These are phyloP conservation scores for Auriculariales sp. DNA, from an alignment of 768 basidiomycete species.

Conservation along the genomic window DNA sequence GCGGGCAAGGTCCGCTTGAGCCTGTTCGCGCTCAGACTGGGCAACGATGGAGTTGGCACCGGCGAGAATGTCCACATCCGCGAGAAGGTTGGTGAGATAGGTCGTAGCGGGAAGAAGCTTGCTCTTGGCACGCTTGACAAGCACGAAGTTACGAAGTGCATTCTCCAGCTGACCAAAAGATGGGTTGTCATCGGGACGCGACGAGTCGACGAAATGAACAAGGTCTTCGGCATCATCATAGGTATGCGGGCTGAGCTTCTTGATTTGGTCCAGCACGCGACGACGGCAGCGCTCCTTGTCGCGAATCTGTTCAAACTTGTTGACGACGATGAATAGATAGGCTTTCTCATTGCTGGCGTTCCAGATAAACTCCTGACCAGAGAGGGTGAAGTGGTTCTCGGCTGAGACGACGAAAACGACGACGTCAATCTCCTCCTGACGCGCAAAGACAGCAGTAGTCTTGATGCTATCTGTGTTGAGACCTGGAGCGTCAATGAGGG, in stretches of 20 bases:
- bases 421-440: conserved; percentile 96
- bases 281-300: conserved; percentile 89
- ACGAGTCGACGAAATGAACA: conserved; percentile 96
- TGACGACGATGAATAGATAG: conserved; percentile 95
- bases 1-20: conserved; percentile 50
- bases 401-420: conserved; percentile 96
- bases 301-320: conserved; percentile 90
- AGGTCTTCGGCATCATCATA: conserved; percentile 84
- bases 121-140: conserved; percentile 89
- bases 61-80: conserved; percentile 79
- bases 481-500: conserved; percentile 95
- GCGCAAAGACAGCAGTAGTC: conserved; percentile 89
- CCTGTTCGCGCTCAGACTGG: conserved; percentile 55
- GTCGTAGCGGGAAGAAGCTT: conserved; percentile 90
- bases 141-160: conserved; percentile 83
- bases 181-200: conserved; percentile 46
- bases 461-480: conserved; percentile 90
- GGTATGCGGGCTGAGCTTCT: conserved; percentile 79
- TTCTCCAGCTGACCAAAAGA: conserved; percentile 83
- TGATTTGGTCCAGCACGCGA: conserved; percentile 85
- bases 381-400: conserved; percentile 96
- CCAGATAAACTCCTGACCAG: conserved; percentile 84
- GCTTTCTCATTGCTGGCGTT: conserved; percentile 95
- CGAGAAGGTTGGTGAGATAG: conserved; percentile 79
- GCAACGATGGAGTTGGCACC: conserved; percentile 82